phyloP scores from a whole-genome alignment of 495 filamentous ascomycete species.

The Tuber aestivum region DNA sequence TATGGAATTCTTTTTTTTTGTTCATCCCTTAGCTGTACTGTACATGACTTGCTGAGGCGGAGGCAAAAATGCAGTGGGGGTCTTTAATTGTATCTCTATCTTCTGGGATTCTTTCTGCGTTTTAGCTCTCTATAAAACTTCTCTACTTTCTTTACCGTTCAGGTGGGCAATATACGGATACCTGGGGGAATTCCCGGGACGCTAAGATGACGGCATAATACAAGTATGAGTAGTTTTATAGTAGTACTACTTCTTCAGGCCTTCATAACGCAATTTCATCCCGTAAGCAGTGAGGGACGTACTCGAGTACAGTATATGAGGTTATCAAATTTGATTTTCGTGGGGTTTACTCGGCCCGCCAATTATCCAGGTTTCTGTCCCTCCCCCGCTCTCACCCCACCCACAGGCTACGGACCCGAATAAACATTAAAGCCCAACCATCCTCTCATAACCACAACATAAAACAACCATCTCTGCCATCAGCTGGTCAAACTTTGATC shows the following conservation, averaged over 20 bases:
- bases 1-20: not conserved
- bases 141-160: not conserved
- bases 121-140: not conserved
- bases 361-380: not conserved
- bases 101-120: not conserved
- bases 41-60: not conserved
- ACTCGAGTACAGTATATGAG: not conserved
- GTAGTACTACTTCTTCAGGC: not conserved
- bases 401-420: not conserved
- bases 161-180: not conserved
- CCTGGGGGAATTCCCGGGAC: not conserved
- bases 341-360: not conserved
- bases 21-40: not conserved
- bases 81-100: constrained; percentile 3
- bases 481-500: not conserved
- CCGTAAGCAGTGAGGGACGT: not conserved
- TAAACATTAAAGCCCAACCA: not conserved
- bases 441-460: not conserved
- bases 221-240: not conserved
- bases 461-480: not conserved
- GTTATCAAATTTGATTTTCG: not conserved
- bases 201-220: not conserved
- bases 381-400: not conserved
- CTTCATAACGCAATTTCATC: not conserved
- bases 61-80: not conserved